phyloP scores from a whole-genome alignment of 441 rosid species.

The Omphalea diandra region DNA sequence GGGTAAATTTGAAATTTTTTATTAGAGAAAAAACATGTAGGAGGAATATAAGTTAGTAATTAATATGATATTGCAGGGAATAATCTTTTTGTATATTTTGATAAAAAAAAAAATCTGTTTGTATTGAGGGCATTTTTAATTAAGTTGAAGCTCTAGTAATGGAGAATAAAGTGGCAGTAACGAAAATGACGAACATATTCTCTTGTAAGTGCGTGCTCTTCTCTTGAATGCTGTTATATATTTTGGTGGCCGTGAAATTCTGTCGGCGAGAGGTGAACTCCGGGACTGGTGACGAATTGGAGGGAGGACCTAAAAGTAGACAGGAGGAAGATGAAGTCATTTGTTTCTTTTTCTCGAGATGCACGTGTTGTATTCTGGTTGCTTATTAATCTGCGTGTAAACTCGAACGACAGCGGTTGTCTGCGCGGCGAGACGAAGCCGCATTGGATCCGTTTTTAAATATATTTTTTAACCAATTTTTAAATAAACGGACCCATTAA shows the following conservation, averaged over 20 bases:
- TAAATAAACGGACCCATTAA: background rate
- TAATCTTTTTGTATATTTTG: no score
- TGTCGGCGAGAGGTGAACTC: background rate
- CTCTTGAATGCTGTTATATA: no score
- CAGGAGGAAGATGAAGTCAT: background rate
- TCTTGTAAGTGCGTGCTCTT: background rate
- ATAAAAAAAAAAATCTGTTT: no score
- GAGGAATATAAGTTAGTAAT: background rate
- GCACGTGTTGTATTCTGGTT: slow-evolving; percentile 4
- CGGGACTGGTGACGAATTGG: no score
- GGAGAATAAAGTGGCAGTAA: slow-evolving; percentile 32
- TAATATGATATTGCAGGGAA: slow-evolving; percentile 10
- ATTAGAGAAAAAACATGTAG: background rate
- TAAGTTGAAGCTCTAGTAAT: slow-evolving; percentile 4
- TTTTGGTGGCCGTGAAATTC: background rate
- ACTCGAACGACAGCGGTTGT: background rate
- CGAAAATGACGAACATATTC: slow-evolving; percentile 17
- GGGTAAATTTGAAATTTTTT: no score
- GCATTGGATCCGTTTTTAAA: slow-evolving; percentile 16
- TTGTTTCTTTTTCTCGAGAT: slow-evolving; percentile 12
- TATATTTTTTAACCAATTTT: no score
- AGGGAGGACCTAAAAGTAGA: background rate
- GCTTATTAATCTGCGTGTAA: slow-evolving; percentile 10
- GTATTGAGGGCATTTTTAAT: background rate
- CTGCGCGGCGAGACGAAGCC: slow-evolving; percentile 33